Evolutionary conservation across 1,139 yeast species (phyloP).

Genomic region (Scheffersomyces segobiensis): DNA sequence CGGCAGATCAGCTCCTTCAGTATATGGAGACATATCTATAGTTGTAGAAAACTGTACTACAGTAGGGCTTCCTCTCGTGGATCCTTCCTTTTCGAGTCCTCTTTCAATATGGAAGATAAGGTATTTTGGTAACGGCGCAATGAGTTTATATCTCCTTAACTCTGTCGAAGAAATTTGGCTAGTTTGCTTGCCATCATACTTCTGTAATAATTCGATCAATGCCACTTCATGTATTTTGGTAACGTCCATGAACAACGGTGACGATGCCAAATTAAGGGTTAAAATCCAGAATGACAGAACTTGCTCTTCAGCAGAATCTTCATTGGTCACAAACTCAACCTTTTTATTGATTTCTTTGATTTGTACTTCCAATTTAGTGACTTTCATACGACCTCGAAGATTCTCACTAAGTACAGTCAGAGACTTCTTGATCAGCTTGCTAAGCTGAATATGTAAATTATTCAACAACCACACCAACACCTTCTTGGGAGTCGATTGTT

Average conservation of each 20-base stretch:
- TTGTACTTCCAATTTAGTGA: constrained; percentile 25
- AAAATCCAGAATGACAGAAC: constrained; percentile 57
- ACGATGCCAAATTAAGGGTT: constrained; percentile 58
- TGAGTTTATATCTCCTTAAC: constrained; percentile 39
- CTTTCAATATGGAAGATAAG: constrained; percentile 61
- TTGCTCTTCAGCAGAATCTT: constrained; percentile 12
- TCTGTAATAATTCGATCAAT: constrained; percentile 45
- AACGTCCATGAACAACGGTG: constrained; percentile 47
- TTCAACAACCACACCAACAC: constrained; percentile 64
- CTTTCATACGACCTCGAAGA: constrained; percentile 56
- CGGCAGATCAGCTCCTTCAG: constrained; percentile 16
- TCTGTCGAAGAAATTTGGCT: constrained; percentile 18
- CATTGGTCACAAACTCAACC: constrained; percentile 21
- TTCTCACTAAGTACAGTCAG: constrained; percentile 17
- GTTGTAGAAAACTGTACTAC: constrained; percentile 61
- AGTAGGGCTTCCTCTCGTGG: constrained; percentile 53
- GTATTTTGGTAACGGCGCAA: constrained; percentile 48
- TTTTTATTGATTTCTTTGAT: constrained; percentile 20
- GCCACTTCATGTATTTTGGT: constrained; percentile 55
- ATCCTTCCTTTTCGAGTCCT: constrained; percentile 30
- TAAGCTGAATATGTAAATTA: constrained; percentile 39
- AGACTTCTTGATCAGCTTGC: constrained; percentile 15
- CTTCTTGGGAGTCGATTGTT: constrained; percentile 51
- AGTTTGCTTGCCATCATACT: constrained; percentile 36
- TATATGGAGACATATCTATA: constrained; percentile 39